Evolutionary conservation across 2,329 filamentous ascomycete genomes (phyloP), one percentile per base, ranked within the genome.

Genomic region (Thelonectria discophora): DNA sequence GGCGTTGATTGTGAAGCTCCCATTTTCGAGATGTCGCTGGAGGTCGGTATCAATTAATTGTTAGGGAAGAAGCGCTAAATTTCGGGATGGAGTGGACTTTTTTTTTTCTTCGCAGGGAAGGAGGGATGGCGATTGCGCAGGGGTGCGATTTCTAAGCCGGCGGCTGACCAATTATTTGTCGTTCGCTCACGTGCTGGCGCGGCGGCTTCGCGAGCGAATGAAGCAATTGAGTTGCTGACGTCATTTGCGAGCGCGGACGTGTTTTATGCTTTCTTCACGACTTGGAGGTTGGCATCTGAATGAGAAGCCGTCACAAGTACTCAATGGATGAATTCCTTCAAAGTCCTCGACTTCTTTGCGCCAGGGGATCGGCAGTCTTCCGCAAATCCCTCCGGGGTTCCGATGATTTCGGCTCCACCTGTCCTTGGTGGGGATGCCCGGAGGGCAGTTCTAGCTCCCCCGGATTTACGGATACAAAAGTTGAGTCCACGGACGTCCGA

Each of bases 101-200:
- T 68, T 65, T 66, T 68, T 64, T 54, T 24, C 3, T 30, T 30
- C 27, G 27, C 27, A 10, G 27, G 2, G 27, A 30, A 24, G 21
- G 21, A 30, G 8, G 48, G 58, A 71, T 70, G 65, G 69, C 70
- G 70, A 67, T 56, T 69, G 62, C 58, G 64, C 54, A 39, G 52
- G 50, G 20, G 18, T 56, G 55, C 59, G 65, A 74, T 74, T 74
- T 74, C 71, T 74, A 74, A 74, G 73, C 72, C 58, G 39, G 15
- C 27, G 21, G 61, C 65, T 69, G 69, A 71, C 72, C 72, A 74
- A 74, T 74, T 71, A 70, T 58, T 69, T 54, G 52, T 48, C 51
- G 47, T 15, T 12, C n/a, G 39, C 68, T 74, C 73, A 74, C 72
- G 73, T 75, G 73, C 58, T 34, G 55, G 64, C 67, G 67, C 56